phyloP scores from a whole-genome alignment of 164 flowering plant species.

The Stephania japonica region DNA sequence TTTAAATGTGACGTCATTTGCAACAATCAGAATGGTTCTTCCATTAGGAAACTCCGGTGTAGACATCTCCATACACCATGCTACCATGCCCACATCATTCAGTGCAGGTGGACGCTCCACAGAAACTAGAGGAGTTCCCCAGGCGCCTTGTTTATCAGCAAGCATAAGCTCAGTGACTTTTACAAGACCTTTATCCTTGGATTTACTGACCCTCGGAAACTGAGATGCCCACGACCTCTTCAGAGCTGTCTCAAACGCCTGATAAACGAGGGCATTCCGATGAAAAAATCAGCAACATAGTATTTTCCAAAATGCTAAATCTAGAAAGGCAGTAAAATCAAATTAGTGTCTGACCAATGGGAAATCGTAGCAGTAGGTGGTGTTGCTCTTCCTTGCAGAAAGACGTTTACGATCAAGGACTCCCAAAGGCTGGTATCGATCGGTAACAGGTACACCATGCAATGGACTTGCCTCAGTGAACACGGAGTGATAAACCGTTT shows the following conservation, averaged over 20 bases:
- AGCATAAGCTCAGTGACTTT: slow-evolving; percentile 74
- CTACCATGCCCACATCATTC: slow-evolving; percentile 98
- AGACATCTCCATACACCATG: slow-evolving; percentile 87
- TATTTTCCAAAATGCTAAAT: neutral
- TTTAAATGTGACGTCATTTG: slow-evolving; percentile 94
- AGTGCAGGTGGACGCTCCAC: slow-evolving; percentile 64
- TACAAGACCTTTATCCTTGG: slow-evolving; percentile 41
- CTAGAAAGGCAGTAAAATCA: neutral
- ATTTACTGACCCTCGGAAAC: slow-evolving; percentile 27
- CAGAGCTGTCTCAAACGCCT: slow-evolving; percentile 92
- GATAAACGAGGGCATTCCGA: slow-evolving; percentile 22
- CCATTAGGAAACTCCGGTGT: slow-evolving; percentile 97
- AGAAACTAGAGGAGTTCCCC: slow-evolving; percentile 78
- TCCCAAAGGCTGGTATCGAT: slow-evolving; percentile 69
- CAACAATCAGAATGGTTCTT: slow-evolving; percentile 59
- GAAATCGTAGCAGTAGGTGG: slow-evolving; percentile 99
- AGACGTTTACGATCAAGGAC: slow-evolving; percentile 78
- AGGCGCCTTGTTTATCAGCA: slow-evolving; percentile 56
- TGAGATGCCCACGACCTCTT: slow-evolving; percentile 59
- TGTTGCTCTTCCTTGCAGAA: slow-evolving; percentile 74
- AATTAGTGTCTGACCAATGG: slow-evolving; percentile 55
- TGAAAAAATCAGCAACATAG: neutral
- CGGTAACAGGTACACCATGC: slow-evolving; percentile 67
- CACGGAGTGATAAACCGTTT: slow-evolving; percentile 58
- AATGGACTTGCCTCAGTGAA: slow-evolving; percentile 48